Percentiles rank a stretch among this genome's conserved stretches.
These are phyloP conservation scores for Aspergillus brasiliensis DNA, from an alignment of 2,329 filamentous ascomycete genomes.

Conservation along the genomic window DNA sequence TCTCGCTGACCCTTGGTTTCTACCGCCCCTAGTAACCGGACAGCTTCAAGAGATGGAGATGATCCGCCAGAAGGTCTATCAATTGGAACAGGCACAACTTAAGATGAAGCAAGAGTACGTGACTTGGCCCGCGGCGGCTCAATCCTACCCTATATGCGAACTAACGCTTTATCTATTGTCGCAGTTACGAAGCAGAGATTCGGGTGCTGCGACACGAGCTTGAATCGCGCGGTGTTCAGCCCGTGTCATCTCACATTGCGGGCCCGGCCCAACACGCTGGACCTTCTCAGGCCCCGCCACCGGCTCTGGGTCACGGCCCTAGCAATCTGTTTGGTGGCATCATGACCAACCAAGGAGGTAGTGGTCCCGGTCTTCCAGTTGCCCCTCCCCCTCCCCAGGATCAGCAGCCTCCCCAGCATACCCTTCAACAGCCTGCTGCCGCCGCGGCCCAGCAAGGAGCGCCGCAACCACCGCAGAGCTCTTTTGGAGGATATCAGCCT, in stretches of 20 bases:
- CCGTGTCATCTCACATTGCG: constrained; percentile 68
- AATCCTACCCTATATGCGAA: constrained; percentile 3
- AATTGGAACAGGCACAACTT: constrained; percentile 87
- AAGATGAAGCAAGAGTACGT: constrained; percentile 88
- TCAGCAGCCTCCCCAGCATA: constrained; percentile 61
- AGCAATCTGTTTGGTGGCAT: constrained; percentile 94
- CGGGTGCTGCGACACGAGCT: constrained; percentile 83
- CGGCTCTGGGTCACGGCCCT: constrained; percentile 79
- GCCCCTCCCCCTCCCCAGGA: constrained; percentile 73
- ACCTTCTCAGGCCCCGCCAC: constrained; percentile 81
- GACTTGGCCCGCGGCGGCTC: constrained; percentile 7
- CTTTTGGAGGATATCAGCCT: constrained; percentile 71
- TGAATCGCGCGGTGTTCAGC: constrained; percentile 67
- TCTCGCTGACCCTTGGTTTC: constrained; percentile 19
- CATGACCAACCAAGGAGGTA: constrained; percentile 87
- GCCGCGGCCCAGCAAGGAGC: constrained; percentile 60
- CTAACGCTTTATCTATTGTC: constrained; percentile 19
- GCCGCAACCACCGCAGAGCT: constrained; percentile 70
- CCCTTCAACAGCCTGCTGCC: constrained; percentile 60
- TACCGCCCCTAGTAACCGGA: constrained; percentile 66
- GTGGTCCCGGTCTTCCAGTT: constrained; percentile 69
- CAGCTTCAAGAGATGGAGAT: constrained; percentile 96
- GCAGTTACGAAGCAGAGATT: constrained; percentile 92
- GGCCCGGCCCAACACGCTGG: constrained; percentile 75
- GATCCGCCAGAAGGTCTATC: constrained; percentile 88